These are phyloP conservation scores for Diaporthe sp. DNA, from an alignment of 2,329 filamentous ascomycete genomes.

Conservation along the genomic window DNA sequence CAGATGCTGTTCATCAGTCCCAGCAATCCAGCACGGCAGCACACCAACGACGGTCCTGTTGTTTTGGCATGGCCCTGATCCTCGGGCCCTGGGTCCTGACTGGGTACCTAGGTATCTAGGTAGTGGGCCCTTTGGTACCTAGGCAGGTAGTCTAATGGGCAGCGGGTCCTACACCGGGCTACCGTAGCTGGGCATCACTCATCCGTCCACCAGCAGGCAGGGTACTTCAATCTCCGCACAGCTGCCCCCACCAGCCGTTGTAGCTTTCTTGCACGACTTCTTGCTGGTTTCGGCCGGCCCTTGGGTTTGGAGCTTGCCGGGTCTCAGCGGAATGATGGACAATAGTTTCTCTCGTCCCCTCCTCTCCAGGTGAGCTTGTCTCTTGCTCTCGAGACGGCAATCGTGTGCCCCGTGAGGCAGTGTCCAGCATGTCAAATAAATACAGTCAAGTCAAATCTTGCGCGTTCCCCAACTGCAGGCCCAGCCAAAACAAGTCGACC, in stretches of 20 bases:
- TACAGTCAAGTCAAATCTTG: neutral
- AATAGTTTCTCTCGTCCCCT: neutral
- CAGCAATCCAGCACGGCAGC: neutral
- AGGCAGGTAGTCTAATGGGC: neutral
- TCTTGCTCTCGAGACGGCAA: neutral
- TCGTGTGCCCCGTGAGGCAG: constrained; percentile 14
- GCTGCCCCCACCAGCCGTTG: constrained; percentile 4
- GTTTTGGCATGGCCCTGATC: constrained; percentile 10
- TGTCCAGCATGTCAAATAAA: neutral
- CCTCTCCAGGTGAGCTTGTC: neutral
- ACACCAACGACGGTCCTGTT: constrained; percentile 3
- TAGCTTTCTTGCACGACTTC: neutral
- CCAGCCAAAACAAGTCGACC: constrained; percentile 5
- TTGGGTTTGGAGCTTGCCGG: neutral
- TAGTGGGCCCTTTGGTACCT: constrained; percentile 4
- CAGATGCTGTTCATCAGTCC: neutral
- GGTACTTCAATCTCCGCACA: constrained; percentile 27
- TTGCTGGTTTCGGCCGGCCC: constrained; percentile 12
- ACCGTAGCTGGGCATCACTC: constrained; percentile 9
- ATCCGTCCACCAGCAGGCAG: neutral
- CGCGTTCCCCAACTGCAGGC: neutral
- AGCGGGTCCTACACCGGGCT: constrained; percentile 5
- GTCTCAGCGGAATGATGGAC: constrained; percentile 1
- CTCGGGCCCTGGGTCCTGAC: neutral
- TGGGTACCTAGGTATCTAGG: neutral